Percentiles rank a stretch among this genome's conserved stretches.
phyloP scores from a whole-genome alignment of 768 basidiomycete genomes.

The Tricholoma saponaceum region DNA sequence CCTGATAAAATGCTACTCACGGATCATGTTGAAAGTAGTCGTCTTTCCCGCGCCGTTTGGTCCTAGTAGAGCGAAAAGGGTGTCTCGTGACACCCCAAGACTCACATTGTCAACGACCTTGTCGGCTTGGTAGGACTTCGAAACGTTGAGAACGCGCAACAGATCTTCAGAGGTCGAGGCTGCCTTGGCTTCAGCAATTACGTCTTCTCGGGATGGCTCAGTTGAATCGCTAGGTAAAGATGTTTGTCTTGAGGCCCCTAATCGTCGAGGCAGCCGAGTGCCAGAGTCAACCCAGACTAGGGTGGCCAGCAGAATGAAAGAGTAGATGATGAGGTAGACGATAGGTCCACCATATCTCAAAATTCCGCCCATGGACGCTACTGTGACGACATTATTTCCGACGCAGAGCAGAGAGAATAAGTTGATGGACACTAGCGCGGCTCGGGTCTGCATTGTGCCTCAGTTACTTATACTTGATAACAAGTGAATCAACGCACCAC shows the following conservation, averaged over 20 bases:
- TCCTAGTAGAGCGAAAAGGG: conserved; percentile 68
- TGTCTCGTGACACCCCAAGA: conserved; percentile 58
- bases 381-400: conserved; percentile 42
- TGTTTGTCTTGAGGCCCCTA: conserved; percentile 16
- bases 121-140: conserved; percentile 53
- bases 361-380: conserved; percentile 48
- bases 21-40: conserved; percentile 77
- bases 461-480: background rate
- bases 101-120: conserved; percentile 72
- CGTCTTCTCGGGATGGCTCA: conserved; percentile 36
- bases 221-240: conserved; percentile 4
- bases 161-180: conserved; percentile 48
- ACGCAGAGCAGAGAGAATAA: conserved; percentile 71
- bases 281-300: conserved; percentile 76
- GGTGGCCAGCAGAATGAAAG: conserved; percentile 52
- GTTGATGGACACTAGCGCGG: conserved; percentile 73
- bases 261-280: conserved; percentile 41
- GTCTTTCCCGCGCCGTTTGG: conserved; percentile 86
- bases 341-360: conserved; percentile 72
- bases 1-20: conserved; percentile 34
- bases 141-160: conserved; percentile 58
- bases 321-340: conserved; percentile 61
- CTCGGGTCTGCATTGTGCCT: conserved; percentile 45
- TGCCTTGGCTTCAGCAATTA: conserved; percentile 46
- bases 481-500: conserved; percentile 39